Evolutionary conservation across 2,329 filamentous ascomycete genomes (phyloP), one percentile per base, ranked within the genome.

Genomic region (Xylaria polymorpha): DNA sequence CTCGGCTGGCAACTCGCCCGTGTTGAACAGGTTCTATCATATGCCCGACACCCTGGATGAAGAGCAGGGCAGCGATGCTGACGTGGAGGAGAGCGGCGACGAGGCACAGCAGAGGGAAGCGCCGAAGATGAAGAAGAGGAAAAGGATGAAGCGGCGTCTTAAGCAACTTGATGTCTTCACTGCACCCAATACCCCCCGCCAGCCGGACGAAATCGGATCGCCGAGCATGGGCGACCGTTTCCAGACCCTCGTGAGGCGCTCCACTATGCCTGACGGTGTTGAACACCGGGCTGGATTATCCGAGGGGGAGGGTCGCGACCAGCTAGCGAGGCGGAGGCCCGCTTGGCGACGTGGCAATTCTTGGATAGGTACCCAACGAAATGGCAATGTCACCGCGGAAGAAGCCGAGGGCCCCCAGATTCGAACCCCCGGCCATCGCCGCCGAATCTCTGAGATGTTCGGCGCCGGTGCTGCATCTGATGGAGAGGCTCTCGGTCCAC

Each of bases 21-120:
- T 82, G 1, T 75, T 80, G 7, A 76, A 80, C 1, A 83, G 85
- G 46, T 88, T 71, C 86, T 86, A 71, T 15, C 66, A 60, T n/a
- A 43, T 69, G 53, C 61, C 62, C 10, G 83, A 85, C 22, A 88
- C 85, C 0, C 78, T 89, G 9, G 81, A 84, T 51, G 83, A 83
- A 32, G 86, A 87, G 68, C 86, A 86, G 70, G 89, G 88, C 22
- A 92, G 90, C 78, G 93, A 94, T 78, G 89, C 92, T 0, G 93
- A 96, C 78, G 93, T 91, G 1, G 94, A 97, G 78, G 93, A 96
- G 77, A 97, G 94, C 53, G 92, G 90, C 0, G 93, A 94, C 61
- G 94, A 97, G 77, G 86, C n/a, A 82, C 82, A 20, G 75, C 80
- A n/a, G 77, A 81, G 15, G 83, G 71, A 84, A 61, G 76, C 80